Evolutionary conservation across 441 rosid species (phyloP), one percentile per base, ranked within the genome.

Genomic region (Theobroma grandiflorum): DNA sequence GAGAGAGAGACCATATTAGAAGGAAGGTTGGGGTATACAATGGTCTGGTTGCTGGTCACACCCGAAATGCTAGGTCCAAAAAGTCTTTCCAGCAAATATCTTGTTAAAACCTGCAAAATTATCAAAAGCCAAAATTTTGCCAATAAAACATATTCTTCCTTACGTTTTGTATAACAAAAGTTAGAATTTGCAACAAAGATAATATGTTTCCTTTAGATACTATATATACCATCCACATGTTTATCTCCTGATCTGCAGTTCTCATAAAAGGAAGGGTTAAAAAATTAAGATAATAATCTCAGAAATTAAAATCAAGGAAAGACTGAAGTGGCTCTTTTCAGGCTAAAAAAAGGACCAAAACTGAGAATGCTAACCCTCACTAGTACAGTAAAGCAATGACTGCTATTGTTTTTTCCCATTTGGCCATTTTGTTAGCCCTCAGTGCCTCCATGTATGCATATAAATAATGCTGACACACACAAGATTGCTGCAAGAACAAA

Each of bases 1-100:
- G 76, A 84, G 76, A 64, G 63, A 77, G n/a, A 75, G n/a, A 94
- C 99, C 98, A 92, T 92, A 82, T 96, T 95, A 52, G 99, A 91
- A 74, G 98, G 97, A 79, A 95, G 94, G 86, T 96, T 96, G 66
- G 89, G 95, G 85, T 91, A 93, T 72, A 93, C 82, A 78, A 90
- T 84, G 83, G 81, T 85, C 53, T 84, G 74, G 61, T 89, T 91
- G 72, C 91, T 89, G 33, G 96, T 95, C 70, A 91, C 91, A 58
- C 87, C 81, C 66, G 92, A 93, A 81, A 86, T 63, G 52, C 80
- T 84, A 49, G 96, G 98, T 45, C 99, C 96, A 75, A 91, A 96
- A 81, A 96, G 90, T 81, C 86, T 91, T 82, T 92, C 88, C 75
- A 96, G 80, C 33, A 91, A 72, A 82, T 91, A 90, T 85, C 98